phyloP scores from a whole-genome alignment of 163 green algal species.

The Volvox carteri region DNA sequence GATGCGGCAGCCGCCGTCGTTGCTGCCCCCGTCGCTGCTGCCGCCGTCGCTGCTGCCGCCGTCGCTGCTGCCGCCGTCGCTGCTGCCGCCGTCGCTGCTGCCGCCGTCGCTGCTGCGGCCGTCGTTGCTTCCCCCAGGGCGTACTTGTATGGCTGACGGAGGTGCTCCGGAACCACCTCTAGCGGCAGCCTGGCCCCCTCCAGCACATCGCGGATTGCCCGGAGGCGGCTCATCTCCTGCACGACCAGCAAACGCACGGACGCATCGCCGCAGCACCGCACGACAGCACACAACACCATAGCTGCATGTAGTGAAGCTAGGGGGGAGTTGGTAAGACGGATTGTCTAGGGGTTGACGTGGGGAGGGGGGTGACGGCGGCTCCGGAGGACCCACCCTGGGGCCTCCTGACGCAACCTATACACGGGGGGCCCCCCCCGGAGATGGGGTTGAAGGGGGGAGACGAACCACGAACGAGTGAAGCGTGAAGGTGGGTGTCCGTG shows the following conservation, averaged over 20 bases:
- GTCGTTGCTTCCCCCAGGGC: not conserved
- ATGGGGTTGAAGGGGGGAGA: too few species aligned
- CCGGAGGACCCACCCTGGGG: too few species aligned
- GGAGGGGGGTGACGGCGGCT: too few species aligned
- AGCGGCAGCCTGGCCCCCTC: slow-evolving; percentile 25
- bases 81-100: not conserved
- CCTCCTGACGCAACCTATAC: too few species aligned
- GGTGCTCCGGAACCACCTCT: slow-evolving; percentile 3
- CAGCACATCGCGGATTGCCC: slow-evolving; percentile 35
- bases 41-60: not conserved
- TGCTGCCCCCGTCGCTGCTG: not conserved
- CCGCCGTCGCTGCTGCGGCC: not conserved
- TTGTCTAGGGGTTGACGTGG: too few species aligned
- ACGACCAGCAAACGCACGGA: not conserved
- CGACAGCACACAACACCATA: not conserved
- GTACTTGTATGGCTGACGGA: slow-evolving; percentile 49
- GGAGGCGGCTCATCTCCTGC: slow-evolving; percentile 42
- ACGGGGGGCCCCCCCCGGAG: too few species aligned
- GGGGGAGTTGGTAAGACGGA: too few species aligned
- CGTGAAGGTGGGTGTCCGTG: too few species aligned
- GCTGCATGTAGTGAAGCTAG: too few species aligned
- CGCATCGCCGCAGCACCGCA: not conserved
- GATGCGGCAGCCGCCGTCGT: not conserved
- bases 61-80: not conserved
- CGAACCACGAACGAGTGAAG: too few species aligned